Evolutionary conservation across 768 basidiomycete genomes (phyloP).

Genomic region (Holtermannia corniformis): DNA sequence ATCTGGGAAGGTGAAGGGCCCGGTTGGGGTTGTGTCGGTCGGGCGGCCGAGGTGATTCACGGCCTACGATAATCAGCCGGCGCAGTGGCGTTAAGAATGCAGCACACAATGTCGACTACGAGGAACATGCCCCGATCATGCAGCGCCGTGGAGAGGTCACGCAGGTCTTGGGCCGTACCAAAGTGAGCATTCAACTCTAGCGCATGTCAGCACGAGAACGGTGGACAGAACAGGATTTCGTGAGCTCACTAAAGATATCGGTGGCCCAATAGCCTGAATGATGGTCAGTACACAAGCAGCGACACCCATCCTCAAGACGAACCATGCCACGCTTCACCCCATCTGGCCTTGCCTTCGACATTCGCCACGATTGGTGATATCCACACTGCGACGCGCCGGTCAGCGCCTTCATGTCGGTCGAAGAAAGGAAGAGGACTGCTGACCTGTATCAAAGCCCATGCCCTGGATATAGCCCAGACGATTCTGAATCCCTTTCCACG

Average conservation of each 20-base stretch:
- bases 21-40: conserved; percentile 8
- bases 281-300: too few species aligned
- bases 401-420: neutral
- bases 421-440: neutral
- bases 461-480: conserved; percentile 41
- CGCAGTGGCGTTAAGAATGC: neutral
- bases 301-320: too few species aligned
- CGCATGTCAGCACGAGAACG: neutral
- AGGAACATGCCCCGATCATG: conserved; percentile 41
- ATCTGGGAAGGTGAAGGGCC: conserved; percentile 43
- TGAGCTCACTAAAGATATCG: conserved; percentile 24
- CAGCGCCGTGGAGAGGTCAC: conserved; percentile 30
- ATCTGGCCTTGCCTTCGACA: conserved; percentile 21
- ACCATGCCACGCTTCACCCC: conserved; percentile 38
- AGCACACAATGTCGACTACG: conserved; percentile 41
- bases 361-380: conserved; percentile 42
- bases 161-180: conserved; percentile 34
- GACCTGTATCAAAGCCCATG: conserved; percentile 42
- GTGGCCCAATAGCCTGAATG: conserved; percentile 38
- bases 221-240: neutral
- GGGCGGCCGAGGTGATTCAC: conserved; percentile 68
- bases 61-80: conserved; percentile 42
- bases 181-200: conserved; percentile 36
- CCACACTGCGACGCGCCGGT: conserved; percentile 26
- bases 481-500: conserved; percentile 35